These are phyloP conservation scores for Effrenium voratum DNA, from an alignment of 73 alveolate genomes.

Conservation along the genomic window DNA sequence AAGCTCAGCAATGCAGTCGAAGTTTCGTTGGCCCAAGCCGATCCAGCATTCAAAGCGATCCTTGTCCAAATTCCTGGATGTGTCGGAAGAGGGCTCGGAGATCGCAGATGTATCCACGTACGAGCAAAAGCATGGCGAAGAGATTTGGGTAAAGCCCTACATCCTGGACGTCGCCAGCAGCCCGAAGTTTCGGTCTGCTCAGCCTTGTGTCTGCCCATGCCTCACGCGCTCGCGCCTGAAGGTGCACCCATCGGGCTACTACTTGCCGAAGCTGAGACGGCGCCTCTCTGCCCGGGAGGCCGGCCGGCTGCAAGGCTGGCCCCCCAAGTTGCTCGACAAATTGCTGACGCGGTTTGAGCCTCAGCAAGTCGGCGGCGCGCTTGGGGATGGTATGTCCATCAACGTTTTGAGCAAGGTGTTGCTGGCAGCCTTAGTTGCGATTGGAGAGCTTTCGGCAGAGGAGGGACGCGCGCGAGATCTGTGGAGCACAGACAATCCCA, in stretches of 20 bases:
- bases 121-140: background rate
- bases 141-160: background rate
- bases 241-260: background rate
- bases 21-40: background rate
- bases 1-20: background rate
- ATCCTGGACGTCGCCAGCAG: slow-evolving; percentile 8
- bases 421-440: no score
- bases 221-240: background rate
- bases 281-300: background rate
- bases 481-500: no score
- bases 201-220: background rate
- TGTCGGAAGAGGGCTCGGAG: background rate
- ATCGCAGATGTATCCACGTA: background rate
- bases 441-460: no score
- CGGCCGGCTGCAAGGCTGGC: background rate
- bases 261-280: background rate
- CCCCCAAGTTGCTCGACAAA: no score
- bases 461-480: no score
- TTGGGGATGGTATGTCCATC: no score
- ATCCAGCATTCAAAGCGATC: no score
- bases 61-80: background rate
- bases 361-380: no score
- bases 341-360: no score
- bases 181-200: background rate
- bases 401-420: no score